Conservation (phyloP, 1,139 yeast genomes). For the Pichia sp. region DNA sequence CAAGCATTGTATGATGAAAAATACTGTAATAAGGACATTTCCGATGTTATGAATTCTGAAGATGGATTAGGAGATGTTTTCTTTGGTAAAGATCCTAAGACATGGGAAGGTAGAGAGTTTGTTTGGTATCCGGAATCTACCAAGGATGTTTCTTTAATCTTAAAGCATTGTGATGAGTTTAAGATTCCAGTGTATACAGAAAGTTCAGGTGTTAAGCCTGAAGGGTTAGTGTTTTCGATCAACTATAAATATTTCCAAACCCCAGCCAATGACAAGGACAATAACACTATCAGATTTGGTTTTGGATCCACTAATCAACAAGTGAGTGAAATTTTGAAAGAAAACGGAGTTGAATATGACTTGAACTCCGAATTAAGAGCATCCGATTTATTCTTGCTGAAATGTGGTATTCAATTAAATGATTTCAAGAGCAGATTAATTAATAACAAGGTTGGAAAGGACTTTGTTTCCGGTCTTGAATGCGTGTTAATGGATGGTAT, state of each 20-base stretch:
- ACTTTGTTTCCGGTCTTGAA: constrained; percentile 17
- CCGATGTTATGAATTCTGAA: constrained; percentile 35
- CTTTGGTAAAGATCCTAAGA: constrained; percentile 34
- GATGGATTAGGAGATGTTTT: constrained; percentile 44
- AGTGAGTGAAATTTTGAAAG: constrained; percentile 7
- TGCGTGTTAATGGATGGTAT: constrained; percentile 31
- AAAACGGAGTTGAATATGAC: constrained; percentile 2
- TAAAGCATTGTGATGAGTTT: constrained; percentile 27
- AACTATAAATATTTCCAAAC: constrained; percentile 15
- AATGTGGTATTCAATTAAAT: constrained; percentile 20
- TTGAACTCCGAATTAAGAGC: constrained; percentile 7
- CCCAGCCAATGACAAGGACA: constrained; percentile 1
- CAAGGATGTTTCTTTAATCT: constrained; percentile 23
- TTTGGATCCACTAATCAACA: constrained; percentile 1
- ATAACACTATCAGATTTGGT: background rate
- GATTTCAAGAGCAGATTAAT: constrained; percentile 12
- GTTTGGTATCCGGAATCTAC: constrained; percentile 25
- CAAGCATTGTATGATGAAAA: constrained; percentile 16
- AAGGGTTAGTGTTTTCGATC: constrained; percentile 19
- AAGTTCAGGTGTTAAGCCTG: constrained; percentile 7
- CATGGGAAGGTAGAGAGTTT: constrained; percentile 27
- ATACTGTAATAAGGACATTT: constrained; percentile 34
- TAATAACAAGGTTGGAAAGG: constrained; percentile 16
- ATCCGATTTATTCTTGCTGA: constrained; percentile 22
- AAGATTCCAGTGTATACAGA: constrained; percentile 26